Conservation (phyloP, 164 flowering plant genomes). For the Buxus sempervirens region DNA sequence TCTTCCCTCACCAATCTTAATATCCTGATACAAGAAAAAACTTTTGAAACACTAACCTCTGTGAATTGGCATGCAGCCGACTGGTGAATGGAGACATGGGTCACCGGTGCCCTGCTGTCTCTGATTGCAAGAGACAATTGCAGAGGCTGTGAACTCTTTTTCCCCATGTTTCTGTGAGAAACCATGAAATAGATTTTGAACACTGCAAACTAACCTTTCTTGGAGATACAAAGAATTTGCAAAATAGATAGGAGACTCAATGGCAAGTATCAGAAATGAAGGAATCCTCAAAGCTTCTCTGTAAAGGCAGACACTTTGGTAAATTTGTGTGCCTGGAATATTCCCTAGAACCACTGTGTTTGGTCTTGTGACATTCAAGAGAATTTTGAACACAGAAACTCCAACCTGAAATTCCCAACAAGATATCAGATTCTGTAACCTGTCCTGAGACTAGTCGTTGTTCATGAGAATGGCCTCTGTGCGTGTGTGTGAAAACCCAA, state of each 20-base stretch:
- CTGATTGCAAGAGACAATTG: too few species aligned
- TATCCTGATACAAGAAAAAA: conserved; percentile 40
- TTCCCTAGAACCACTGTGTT: conserved; percentile 63
- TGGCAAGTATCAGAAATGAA: conserved; percentile 63
- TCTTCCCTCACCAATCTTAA: conserved; percentile 85
- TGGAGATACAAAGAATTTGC: conserved; percentile 80
- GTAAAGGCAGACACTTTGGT: conserved; percentile 51
- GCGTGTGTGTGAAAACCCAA: too few species aligned
- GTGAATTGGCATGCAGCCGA: too few species aligned
- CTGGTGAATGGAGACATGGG: too few species aligned
- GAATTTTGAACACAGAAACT: conserved; percentile 80
- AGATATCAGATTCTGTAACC: conserved; percentile 9
- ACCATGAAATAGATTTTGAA: background rate
- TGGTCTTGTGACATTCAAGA: conserved; percentile 88
- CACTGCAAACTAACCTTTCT: conserved; percentile 58
- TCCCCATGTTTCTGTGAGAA: too few species aligned
- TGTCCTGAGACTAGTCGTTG: too few species aligned
- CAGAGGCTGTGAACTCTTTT: too few species aligned
- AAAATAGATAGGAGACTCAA: conserved; percentile 91
- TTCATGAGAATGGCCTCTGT: too few species aligned
- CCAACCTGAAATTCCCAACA: conserved; percentile 59
- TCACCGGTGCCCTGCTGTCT: too few species aligned
- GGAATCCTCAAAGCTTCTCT: conserved; percentile 63
- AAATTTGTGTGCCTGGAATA: conserved; percentile 74
- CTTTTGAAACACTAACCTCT: background rate